These are phyloP conservation scores for Moringa oleifera DNA, from an alignment of 345 rosid species.

Conservation along the genomic window DNA sequence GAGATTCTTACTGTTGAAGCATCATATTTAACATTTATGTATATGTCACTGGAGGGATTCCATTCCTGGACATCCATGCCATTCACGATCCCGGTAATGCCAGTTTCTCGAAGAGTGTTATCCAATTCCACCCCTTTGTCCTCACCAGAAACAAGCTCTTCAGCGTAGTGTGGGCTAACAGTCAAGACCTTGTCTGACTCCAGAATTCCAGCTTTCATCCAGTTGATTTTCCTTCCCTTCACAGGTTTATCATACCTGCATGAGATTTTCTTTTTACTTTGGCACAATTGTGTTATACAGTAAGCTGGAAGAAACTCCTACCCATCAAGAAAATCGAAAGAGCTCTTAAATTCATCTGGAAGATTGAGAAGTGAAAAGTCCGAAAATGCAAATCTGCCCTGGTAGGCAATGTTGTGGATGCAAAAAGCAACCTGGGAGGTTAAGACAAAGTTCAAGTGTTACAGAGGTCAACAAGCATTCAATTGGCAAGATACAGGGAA, in stretches of 20 bases:
- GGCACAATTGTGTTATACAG: too few species aligned
- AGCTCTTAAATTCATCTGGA: slow-evolving; percentile 63
- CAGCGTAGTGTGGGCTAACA: slow-evolving; percentile 83
- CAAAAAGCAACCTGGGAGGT: slow-evolving; percentile 81
- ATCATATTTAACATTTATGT: slow-evolving; percentile 61
- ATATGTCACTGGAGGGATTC: slow-evolving; percentile 80
- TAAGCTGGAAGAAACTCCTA: too few species aligned
- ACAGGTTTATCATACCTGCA: slow-evolving; percentile 56
- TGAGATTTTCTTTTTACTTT: too few species aligned
- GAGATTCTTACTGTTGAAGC: slow-evolving; percentile 69
- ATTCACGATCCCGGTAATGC: slow-evolving; percentile 67
- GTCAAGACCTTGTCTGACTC: slow-evolving; percentile 73
- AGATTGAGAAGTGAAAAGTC: slow-evolving; percentile 73
- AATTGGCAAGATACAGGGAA: too few species aligned
- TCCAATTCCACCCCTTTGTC: slow-evolving; percentile 87
- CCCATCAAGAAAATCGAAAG: slow-evolving; percentile 89
- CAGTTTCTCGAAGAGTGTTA: slow-evolving; percentile 39
- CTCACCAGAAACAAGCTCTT: slow-evolving; percentile 69
- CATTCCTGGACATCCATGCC: slow-evolving; percentile 99
- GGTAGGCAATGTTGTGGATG: slow-evolving; percentile 97
- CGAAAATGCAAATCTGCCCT: slow-evolving; percentile 66
- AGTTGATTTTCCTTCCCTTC: slow-evolving; percentile 89
- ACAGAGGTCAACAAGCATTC: too few species aligned
- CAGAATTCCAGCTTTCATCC: slow-evolving; percentile 92
- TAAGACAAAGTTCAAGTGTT: too few species aligned